Conservation (phyloP, 257 asterid genomes). For the Buddleja alternifolia region DNA sequence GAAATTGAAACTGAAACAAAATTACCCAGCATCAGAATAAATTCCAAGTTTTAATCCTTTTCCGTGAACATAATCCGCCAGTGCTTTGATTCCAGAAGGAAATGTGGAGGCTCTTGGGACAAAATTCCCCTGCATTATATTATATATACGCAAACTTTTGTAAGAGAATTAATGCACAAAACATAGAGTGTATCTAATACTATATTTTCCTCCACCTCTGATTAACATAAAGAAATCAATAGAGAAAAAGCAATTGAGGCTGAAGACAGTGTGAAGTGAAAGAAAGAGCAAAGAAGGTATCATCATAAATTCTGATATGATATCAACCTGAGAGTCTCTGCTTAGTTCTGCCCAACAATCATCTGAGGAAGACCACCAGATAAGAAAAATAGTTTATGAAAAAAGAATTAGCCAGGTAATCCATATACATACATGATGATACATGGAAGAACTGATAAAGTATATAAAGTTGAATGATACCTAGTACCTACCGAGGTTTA, state of each 20-base stretch:
- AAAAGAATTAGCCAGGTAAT: background rate
- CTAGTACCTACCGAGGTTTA: constrained; percentile 85
- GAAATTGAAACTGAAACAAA: background rate
- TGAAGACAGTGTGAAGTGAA: too few species aligned
- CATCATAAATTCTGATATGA: too few species aligned
- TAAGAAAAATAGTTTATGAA: background rate
- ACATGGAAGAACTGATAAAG: too few species aligned
- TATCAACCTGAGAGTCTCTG: constrained; percentile 80
- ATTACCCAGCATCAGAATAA: constrained; percentile 89
- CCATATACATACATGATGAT: background rate
- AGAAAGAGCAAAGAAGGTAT: too few species aligned
- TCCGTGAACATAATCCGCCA: constrained; percentile 84
- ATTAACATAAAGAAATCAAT: too few species aligned
- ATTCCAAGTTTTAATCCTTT: constrained; percentile 89
- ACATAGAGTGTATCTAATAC: too few species aligned
- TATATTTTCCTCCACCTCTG: too few species aligned
- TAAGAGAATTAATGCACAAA: background rate
- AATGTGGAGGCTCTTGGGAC: constrained; percentile 68
- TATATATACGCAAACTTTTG: background rate
- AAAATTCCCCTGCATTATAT: constrained; percentile 60
- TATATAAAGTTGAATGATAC: constrained; percentile 25
- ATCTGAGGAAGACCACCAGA: constrained; percentile 53
- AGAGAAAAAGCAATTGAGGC: too few species aligned
- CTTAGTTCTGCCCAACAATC: constrained; percentile 95
- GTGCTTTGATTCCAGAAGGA: constrained; percentile 88